Percentiles rank a stretch among this genome's conserved stretches.
Evolutionary conservation across 306 rosid species (phyloP).

Genomic region (Castanea crenata): DNA sequence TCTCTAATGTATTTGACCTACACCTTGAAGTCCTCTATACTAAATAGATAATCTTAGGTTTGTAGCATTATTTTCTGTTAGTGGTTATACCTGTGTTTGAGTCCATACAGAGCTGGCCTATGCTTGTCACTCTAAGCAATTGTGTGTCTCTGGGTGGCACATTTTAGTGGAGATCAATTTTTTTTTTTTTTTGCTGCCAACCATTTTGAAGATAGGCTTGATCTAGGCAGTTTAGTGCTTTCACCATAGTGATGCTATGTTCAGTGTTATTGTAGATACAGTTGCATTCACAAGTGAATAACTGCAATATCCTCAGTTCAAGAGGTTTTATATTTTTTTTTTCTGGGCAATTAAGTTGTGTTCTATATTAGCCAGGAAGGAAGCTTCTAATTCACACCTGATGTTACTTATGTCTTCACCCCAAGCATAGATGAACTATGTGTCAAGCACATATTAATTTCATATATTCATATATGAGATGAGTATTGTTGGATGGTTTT

Average conservation of each 20-base stretch:
- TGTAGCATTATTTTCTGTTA: neutral
- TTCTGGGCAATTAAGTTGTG: neutral
- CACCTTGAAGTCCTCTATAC: neutral
- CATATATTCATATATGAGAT: neutral
- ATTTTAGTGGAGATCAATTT: neutral
- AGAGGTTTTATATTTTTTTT: neutral
- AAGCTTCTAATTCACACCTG: neutral
- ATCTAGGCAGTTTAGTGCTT: neutral
- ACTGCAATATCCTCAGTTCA: neutral
- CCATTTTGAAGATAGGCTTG: neutral
- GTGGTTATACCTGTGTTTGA: neutral
- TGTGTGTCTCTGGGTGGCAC: neutral
- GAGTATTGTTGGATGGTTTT: slow-evolving; percentile 1
- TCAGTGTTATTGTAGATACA: no score
- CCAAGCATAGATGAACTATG: neutral
- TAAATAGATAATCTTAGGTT: neutral
- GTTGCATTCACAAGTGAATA: neutral
- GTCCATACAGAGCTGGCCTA: neutral
- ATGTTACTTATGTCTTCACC: neutral
- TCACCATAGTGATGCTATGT: neutral
- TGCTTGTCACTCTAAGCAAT: neutral
- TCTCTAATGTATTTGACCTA: neutral
- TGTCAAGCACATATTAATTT: neutral
- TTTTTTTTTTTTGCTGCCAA: neutral
- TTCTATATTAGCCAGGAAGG: neutral